Evolutionary conservation across 164 flowering plant species (phyloP).

Genomic region (Piper betle): DNA sequence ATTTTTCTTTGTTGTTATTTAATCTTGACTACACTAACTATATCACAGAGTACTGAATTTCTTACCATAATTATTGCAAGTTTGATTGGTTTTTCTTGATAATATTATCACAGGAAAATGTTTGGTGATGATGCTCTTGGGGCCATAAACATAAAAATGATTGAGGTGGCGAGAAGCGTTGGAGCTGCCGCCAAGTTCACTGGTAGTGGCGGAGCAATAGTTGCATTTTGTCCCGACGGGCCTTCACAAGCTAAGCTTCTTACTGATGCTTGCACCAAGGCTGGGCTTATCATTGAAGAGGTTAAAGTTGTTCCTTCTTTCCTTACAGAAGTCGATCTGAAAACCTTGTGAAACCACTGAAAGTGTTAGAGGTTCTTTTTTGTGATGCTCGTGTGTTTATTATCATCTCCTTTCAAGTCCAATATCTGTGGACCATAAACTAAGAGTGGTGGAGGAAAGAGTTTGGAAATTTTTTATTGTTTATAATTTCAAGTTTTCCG

Average conservation of each 20-base stretch:
- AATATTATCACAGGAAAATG: constrained; percentile 40
- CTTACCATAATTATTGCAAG: neutral
- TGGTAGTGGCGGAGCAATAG: constrained; percentile 95
- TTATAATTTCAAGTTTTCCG: too few relatives aligned
- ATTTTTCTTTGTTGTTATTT: too few relatives aligned
- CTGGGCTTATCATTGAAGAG: constrained; percentile 54
- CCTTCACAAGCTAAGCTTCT: constrained; percentile 62
- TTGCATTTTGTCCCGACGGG: constrained; percentile 77
- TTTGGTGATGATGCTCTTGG: constrained; percentile 88
- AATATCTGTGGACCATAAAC: too few relatives aligned
- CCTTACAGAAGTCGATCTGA: constrained; percentile 40
- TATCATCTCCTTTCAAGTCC: too few relatives aligned
- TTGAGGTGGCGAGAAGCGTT: constrained; percentile 69
- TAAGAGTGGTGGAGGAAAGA: too few relatives aligned
- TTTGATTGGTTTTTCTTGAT: neutral
- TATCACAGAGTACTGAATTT: neutral
- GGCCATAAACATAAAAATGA: constrained; percentile 70
- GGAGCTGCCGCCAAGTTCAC: constrained; percentile 97
- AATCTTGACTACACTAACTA: too few relatives aligned
- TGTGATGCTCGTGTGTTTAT: too few relatives aligned
- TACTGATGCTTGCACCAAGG: constrained; percentile 51
- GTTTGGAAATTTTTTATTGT: too few relatives aligned
- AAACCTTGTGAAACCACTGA: constrained; percentile 17
- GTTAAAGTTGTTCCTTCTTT: constrained; percentile 42
- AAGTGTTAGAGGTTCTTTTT: neutral